Evolutionary conservation across 768 basidiomycete genomes (phyloP).

Genomic region (Lepiota brunneoincarnata): DNA sequence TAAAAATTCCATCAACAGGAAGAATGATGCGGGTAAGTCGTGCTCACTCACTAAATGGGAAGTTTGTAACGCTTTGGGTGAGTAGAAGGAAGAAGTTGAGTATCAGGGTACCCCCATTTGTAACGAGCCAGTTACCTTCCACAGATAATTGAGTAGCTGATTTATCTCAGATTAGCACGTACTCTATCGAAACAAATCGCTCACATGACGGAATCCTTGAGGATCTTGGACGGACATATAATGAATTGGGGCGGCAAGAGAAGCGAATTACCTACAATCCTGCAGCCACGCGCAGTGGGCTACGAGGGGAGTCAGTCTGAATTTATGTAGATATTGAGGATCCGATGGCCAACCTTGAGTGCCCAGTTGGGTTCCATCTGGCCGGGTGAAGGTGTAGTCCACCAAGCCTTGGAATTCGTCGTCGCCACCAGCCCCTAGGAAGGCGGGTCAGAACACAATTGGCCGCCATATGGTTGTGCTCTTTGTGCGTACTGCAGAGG

Average conservation of each 20-base stretch:
- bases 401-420: constrained; percentile 64
- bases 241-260: background rate
- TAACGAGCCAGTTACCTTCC: constrained; percentile 43
- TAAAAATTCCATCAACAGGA: constrained; percentile 20
- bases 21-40: background rate
- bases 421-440: constrained; percentile 52
- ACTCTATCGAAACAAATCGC: constrained; percentile 13
- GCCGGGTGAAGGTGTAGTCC: constrained; percentile 58
- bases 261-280: constrained; percentile 43
- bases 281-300: constrained; percentile 68
- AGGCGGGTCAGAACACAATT: background rate
- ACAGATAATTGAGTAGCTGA: constrained; percentile 65
- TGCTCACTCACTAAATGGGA: constrained; percentile 33
- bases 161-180: constrained; percentile 6
- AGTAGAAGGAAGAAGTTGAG: constrained; percentile 34
- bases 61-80: constrained; percentile 33
- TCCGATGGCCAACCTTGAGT: constrained; percentile 44
- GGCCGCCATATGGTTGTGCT: background rate
- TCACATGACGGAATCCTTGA: constrained; percentile 61
- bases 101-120: constrained; percentile 15
- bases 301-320: constrained; percentile 18
- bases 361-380: constrained; percentile 63
- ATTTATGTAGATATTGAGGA: background rate
- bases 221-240: constrained; percentile 40
- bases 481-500: constrained; percentile 44